A percentile compares a stretch with the other conserved stretches of the same genome.
Conservation (phyloP, 148 eudicot genomes). For the Amaranthus hypochondriacus region DNA sequence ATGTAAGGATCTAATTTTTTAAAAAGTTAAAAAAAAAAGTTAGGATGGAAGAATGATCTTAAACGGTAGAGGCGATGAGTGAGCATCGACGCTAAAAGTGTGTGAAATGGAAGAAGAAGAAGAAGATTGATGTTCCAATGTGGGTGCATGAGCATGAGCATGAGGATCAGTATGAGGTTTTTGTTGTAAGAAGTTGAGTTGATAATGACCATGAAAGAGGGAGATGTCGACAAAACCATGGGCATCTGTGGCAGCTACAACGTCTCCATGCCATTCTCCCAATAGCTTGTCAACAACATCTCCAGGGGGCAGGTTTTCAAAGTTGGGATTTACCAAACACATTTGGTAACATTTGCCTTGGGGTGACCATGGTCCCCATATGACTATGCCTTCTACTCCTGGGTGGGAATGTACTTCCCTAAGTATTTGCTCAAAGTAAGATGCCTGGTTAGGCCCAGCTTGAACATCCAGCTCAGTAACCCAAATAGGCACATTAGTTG, state of each 20-base stretch:
- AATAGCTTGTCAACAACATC: slow-evolving; percentile 44
- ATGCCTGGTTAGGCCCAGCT: slow-evolving; percentile 31
- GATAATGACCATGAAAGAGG: slow-evolving; percentile 50
- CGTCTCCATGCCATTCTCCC: slow-evolving; percentile 23
- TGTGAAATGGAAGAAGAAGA: not conserved
- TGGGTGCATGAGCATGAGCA: not conserved
- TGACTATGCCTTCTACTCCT: slow-evolving; percentile 43
- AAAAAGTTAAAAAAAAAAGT: not conserved
- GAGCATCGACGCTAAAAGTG: slow-evolving; percentile 14
- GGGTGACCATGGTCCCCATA: slow-evolving; percentile 53
- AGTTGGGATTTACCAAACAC: slow-evolving; percentile 60
- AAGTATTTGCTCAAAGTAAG: slow-evolving; percentile 35
- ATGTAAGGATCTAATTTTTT: too few relatives aligned
- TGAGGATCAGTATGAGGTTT: too few relatives aligned
- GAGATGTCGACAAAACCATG: slow-evolving; percentile 32
- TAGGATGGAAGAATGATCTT: slow-evolving; percentile 3
- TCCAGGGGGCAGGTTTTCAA: slow-evolving; percentile 48
- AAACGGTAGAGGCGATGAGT: slow-evolving; percentile 9
- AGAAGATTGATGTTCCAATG: not conserved
- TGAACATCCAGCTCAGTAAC: slow-evolving; percentile 44
- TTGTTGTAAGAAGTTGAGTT: slow-evolving; percentile 22
- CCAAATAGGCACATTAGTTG: slow-evolving; percentile 39
- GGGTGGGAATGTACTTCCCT: slow-evolving; percentile 48
- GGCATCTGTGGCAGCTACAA: slow-evolving; percentile 32
- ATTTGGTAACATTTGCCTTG: slow-evolving; percentile 39